Conservation (phyloP, 805 yeast species). For the Kodamaea kakaduensis region DNA sequence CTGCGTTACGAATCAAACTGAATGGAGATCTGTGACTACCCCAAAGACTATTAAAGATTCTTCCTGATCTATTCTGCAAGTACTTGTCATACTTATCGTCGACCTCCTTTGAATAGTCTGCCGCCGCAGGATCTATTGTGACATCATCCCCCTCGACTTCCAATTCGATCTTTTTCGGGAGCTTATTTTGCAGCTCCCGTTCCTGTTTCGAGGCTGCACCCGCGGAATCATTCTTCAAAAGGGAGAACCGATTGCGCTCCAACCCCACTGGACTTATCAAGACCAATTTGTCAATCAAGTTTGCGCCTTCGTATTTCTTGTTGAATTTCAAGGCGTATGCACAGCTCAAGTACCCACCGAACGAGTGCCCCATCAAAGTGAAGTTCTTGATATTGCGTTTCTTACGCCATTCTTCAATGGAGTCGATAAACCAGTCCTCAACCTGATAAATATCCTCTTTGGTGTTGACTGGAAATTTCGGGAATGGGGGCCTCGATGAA, state of each 20-base stretch:
- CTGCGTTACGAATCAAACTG: conserved; percentile 43
- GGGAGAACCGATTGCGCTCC: conserved; percentile 32
- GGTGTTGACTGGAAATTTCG: conserved; percentile 26
- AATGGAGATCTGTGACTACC: conserved; percentile 52
- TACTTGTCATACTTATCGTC: conserved; percentile 10
- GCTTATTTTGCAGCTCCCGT: conserved; percentile 11
- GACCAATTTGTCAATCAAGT: conserved; percentile 34
- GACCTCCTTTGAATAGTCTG: conserved; percentile 7
- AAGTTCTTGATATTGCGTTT: conserved; percentile 32
- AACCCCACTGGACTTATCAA: conserved; percentile 43
- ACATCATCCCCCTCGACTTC: conserved; percentile 13
- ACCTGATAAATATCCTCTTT: conserved; percentile 32
- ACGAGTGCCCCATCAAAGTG: conserved; percentile 41
- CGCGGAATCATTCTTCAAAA: conserved; percentile 12
- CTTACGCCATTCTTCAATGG: conserved; percentile 41
- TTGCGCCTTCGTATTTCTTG: conserved; percentile 16
- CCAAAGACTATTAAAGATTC: conserved; percentile 41
- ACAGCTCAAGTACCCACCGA: conserved; percentile 43
- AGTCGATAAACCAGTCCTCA: conserved; percentile 44
- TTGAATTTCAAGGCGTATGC: conserved; percentile 42
- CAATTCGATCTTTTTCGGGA: conserved; percentile 7
- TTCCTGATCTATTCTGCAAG: conserved; percentile 15
- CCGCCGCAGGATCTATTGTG: not conserved
- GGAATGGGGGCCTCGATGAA: conserved; percentile 53
- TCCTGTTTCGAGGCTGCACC: conserved; percentile 12